Conservation (phyloP, 345 rosid species). For the Boechera stricta region DNA sequence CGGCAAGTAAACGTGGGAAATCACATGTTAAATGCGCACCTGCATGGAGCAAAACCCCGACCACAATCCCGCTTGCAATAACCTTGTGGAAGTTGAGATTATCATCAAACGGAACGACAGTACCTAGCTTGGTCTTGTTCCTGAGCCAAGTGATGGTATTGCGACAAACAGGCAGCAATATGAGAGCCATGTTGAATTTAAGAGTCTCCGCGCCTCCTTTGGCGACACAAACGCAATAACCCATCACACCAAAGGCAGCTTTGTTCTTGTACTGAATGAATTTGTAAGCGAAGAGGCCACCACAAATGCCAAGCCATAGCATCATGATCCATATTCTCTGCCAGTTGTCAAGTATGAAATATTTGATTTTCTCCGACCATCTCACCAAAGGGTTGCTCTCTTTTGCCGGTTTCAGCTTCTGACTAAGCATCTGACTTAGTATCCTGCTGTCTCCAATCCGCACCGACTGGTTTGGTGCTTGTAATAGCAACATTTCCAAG, state of each 20-base stretch:
- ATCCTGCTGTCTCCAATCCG: constrained; percentile 66
- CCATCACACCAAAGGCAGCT: constrained; percentile 69
- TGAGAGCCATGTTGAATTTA: constrained; percentile 91
- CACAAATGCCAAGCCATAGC: constrained; percentile 67
- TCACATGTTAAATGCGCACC: constrained; percentile 81
- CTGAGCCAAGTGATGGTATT: constrained; percentile 93
- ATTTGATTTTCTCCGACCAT: constrained; percentile 54
- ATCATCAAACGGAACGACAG: constrained; percentile 80
- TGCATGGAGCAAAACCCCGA: constrained; percentile 75
- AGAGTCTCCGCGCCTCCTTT: constrained; percentile 89
- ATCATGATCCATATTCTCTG: constrained; percentile 81
- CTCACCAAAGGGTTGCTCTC: constrained; percentile 59
- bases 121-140: constrained; percentile 80
- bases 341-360: constrained; percentile 83
- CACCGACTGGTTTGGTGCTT: constrained; percentile 84
- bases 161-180: constrained; percentile 77
- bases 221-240: constrained; percentile 83
- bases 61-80: constrained; percentile 64
- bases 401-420: constrained; percentile 75
- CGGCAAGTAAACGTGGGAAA: constrained; percentile 67
- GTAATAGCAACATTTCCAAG: constrained; percentile 72
- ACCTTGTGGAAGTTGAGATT: constrained; percentile 87
- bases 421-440: constrained; percentile 80
- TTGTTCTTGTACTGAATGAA: constrained; percentile 67
- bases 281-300: constrained; percentile 73